Percentiles rank a stretch among this genome's conserved stretches.
phyloP scores from a whole-genome alignment of 768 basidiomycete genomes.

The Pleurotus citrinopileatus region DNA sequence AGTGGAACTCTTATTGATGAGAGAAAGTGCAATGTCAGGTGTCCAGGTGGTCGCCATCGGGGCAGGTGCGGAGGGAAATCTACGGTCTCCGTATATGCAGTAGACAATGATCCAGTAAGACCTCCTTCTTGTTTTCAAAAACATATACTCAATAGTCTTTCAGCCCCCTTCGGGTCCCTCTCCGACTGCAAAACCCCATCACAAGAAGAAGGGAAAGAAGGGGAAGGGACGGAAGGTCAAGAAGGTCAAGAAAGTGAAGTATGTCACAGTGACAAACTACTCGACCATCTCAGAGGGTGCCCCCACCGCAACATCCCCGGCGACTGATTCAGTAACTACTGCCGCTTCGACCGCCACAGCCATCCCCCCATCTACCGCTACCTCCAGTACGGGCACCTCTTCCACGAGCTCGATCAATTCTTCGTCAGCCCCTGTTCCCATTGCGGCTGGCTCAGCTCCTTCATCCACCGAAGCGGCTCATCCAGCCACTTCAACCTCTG shows the following conservation, averaged over 20 bases:
- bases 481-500: too few species aligned
- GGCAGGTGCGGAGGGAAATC: constrained; percentile 1
- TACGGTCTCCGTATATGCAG: constrained; percentile 2
- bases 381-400: not conserved
- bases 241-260: constrained; percentile 7
- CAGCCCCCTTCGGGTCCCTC: not conserved
- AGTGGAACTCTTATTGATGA: constrained; percentile 4
- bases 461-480: too few species aligned
- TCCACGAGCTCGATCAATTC: not conserved
- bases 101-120: not conserved
- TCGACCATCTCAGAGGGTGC: not conserved
- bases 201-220: not conserved
- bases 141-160: too few species aligned
- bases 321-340: not conserved
- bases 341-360: not conserved
- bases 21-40: not conserved
- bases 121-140: not conserved
- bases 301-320: not conserved
- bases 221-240: not conserved
- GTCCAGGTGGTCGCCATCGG: not conserved
- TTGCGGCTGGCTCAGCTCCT: too few species aligned
- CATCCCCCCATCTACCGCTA: not conserved
- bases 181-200: not conserved
- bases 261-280: constrained; percentile 5
- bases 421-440: too few species aligned